Evolutionary conservation across 2,329 filamentous ascomycete genomes (phyloP).

Genomic region (Sphaerostilbella broomeana): DNA sequence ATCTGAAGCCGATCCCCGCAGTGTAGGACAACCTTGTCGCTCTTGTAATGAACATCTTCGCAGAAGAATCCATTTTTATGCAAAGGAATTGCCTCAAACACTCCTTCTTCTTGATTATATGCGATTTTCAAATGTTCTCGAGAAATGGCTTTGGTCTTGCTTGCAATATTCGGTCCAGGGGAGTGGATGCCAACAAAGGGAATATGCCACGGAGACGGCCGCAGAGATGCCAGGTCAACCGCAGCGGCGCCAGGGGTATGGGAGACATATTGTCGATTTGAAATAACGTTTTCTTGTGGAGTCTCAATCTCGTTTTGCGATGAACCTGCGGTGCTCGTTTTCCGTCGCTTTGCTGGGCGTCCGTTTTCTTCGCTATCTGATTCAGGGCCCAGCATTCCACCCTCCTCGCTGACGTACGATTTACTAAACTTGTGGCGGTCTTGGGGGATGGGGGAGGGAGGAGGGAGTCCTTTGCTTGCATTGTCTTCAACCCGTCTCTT

Average conservation of each 20-base stretch:
- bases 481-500: constrained; percentile 41
- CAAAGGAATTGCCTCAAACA: constrained; percentile 58
- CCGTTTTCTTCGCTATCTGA: constrained; percentile 48
- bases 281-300: constrained; percentile 41
- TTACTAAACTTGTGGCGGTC: constrained; percentile 52
- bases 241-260: constrained; percentile 53
- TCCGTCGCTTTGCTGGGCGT: constrained; percentile 42
- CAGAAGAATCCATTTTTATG: constrained; percentile 65
- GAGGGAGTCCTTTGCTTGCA: constrained; percentile 41
- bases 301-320: constrained; percentile 38
- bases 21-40: constrained; percentile 49
- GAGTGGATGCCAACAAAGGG: constrained; percentile 69
- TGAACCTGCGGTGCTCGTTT: constrained; percentile 38
- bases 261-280: constrained; percentile 54
- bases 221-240: constrained; percentile 53
- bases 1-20: constrained; percentile 65
- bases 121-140: constrained; percentile 66
- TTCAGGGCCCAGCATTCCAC: constrained; percentile 60
- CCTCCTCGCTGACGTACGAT: constrained; percentile 63
- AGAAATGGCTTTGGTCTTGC: constrained; percentile 65
- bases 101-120: constrained; percentile 56
- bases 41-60: constrained; percentile 52
- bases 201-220: constrained; percentile 54
- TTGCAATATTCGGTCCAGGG: constrained; percentile 52
- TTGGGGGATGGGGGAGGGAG: constrained; percentile 43